phyloP scores from a whole-genome alignment of 805 yeast species.

The Suhomyces tanzawaensis region DNA sequence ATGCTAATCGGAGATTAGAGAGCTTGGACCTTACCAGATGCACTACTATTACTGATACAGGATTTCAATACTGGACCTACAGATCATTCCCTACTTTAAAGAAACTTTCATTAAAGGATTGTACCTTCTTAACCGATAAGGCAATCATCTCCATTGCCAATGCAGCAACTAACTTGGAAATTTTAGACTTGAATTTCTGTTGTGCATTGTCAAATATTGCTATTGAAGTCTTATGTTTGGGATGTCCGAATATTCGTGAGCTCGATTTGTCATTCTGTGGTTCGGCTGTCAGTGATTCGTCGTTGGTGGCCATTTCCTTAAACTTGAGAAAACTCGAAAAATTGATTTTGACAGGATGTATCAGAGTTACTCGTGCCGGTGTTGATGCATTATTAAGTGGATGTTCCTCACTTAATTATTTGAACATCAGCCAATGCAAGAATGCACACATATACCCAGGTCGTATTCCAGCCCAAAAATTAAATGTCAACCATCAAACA shows the following conservation, averaged over 20 bases:
- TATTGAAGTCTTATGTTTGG: conserved; percentile 61
- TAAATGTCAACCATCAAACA: conserved; percentile 49
- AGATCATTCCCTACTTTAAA: conserved; percentile 52
- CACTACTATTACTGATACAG: conserved; percentile 73
- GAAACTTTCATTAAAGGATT: conserved; percentile 59
- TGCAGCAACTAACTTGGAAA: conserved; percentile 56
- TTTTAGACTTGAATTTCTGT: conserved; percentile 66
- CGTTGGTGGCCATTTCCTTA: conserved; percentile 57
- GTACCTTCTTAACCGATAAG: conserved; percentile 69
- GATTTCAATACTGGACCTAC: conserved; percentile 65
- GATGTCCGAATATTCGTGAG: conserved; percentile 54
- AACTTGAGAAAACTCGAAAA: conserved; percentile 49
- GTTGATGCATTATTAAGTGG: conserved; percentile 65
- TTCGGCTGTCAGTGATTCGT: conserved; percentile 72
- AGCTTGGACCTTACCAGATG: conserved; percentile 67
- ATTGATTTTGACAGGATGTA: conserved; percentile 63
- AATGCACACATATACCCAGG: conserved; percentile 65
- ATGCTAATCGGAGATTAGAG: conserved; percentile 55
- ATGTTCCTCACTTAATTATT: conserved; percentile 46
- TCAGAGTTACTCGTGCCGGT: conserved; percentile 75
- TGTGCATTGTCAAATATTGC: conserved; percentile 72
- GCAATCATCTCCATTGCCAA: conserved; percentile 61
- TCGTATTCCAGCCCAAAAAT: conserved; percentile 53
- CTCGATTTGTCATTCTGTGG: conserved; percentile 74
- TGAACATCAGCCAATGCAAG: conserved; percentile 71